Percentiles rank a stretch among this genome's conserved stretches.
Evolutionary conservation across 768 basidiomycete genomes (phyloP).

Genomic region (Xerocomellus dryophilus): DNA sequence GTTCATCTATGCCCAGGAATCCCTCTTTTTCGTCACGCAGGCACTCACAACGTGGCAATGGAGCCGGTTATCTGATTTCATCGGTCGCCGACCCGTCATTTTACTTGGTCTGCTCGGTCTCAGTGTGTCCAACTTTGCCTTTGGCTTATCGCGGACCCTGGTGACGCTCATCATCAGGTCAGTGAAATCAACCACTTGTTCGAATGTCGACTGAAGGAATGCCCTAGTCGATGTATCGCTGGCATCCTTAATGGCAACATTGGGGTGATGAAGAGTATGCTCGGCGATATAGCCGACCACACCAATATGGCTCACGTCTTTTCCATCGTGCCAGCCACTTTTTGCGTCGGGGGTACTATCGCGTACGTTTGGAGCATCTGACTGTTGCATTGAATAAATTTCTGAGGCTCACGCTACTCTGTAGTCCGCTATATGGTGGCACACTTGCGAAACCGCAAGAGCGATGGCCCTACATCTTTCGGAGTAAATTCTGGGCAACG

Average conservation of each 20-base stretch:
- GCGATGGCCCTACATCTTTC: constrained; percentile 48
- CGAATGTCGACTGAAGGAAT: constrained; percentile 3
- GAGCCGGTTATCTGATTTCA: constrained; percentile 57
- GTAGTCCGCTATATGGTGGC: constrained; percentile 52
- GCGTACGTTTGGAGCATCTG: not conserved
- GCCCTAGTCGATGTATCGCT: constrained; percentile 31
- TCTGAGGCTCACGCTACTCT: too few relatives aligned
- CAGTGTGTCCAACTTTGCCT: constrained; percentile 51
- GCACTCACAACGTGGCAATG: constrained; percentile 59
- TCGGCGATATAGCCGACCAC: constrained; percentile 58
- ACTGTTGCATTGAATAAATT: not conserved
- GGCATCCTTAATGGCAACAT: constrained; percentile 40
- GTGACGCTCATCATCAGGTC: constrained; percentile 55
- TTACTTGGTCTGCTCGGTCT: constrained; percentile 52
- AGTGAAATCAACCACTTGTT: not conserved
- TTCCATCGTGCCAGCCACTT: constrained; percentile 12
- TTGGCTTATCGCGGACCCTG: constrained; percentile 61
- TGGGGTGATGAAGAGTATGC: constrained; percentile 66
- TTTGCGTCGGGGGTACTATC: not conserved
- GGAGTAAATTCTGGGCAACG: constrained; percentile 22
- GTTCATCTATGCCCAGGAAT: constrained; percentile 42
- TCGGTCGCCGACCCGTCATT: constrained; percentile 61
- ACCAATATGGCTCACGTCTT: constrained; percentile 38
- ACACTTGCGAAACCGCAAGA: constrained; percentile 53
- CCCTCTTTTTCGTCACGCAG: constrained; percentile 58